Evolutionary conservation across 129 eudicot species (phyloP).

Genomic region (Flaveria ramosissima): DNA sequence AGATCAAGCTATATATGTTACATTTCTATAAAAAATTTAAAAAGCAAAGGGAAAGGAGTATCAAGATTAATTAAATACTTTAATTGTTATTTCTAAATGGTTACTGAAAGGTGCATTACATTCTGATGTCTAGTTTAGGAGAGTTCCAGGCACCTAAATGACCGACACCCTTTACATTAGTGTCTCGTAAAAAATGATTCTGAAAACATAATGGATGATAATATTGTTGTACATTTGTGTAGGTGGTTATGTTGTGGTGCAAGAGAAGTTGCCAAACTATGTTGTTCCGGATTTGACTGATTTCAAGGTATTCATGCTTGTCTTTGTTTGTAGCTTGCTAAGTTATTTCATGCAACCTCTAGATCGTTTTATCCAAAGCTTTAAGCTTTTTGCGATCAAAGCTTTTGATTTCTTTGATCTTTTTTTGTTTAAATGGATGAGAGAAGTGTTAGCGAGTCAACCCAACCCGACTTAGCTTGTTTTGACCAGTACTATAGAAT

Average conservation of each 20-base stretch:
- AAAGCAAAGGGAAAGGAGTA: no score
- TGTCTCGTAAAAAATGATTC: background rate
- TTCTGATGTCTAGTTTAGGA: no score
- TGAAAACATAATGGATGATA: background rate
- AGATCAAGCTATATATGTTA: no score
- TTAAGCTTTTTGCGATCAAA: background rate
- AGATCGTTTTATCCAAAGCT: background rate
- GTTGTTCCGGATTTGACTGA: conserved; percentile 89
- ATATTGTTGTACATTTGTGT: conserved; percentile 22
- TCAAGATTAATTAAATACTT: no score
- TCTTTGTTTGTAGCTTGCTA: background rate
- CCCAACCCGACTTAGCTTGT: background rate
- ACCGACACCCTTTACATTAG: no score
- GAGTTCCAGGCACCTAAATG: no score
- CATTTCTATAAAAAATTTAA: no score
- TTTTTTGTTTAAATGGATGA: background rate
- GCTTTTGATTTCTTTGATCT: background rate
- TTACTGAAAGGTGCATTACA: no score
- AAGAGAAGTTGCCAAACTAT: conserved; percentile 75
- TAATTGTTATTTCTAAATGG: no score
- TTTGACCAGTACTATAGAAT: background rate
- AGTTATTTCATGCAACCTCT: background rate
- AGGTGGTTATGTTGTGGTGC: conserved; percentile 84
- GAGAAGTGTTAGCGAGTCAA: background rate
- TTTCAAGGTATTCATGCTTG: conserved; percentile 56